Base-by-base conservation (phyloP, 164 flowering plant species). In the Berberis thunbergii region DNA sequence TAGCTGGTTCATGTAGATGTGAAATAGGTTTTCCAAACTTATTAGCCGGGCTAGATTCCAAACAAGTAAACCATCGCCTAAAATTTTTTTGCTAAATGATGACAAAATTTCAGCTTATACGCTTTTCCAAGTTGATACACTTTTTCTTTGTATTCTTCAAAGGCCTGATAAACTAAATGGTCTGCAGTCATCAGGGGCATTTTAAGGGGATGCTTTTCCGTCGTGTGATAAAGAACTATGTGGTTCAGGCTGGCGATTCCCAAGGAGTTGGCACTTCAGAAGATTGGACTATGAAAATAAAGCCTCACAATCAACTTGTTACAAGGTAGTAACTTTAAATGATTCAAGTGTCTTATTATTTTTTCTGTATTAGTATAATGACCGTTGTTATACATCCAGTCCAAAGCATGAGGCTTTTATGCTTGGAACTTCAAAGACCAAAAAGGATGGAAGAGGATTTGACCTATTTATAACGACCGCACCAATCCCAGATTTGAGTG, bases 361-460 rank as follows among this genome's bases (percentile, higher is more conserved):
- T 52, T 26, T 52, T 52, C 3, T 52, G 54, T 8, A 2, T 41
- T 2, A 57, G 44, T 7, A 38, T 57, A 64, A 12, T 41, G 43
- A 46, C 11, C n/a, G 44, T 42, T 46, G 5, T 9, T 44, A 39
- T 46, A 55, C 45, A 4, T 26, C 42, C n/a, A 94, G 99, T 69
- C 73, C 84, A 54, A 91, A 89, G 81, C 97, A 88, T 60, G 98
- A 86, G 69, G 96, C 93, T 2, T 93, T 93, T 79, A 84, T 93
- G 96, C 83, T 93, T 68, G 98, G 98, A 71, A 93, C 98, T 69
- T 76, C 96, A 12, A 89, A 82, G 79, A 63, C 59, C 11, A 84
- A 76, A 78, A 78, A 63, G 45, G 84, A 74, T 59, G 68, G 53
- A 10, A 79, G 75, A 69, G 83, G 73, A 43, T 88, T 89, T 69